phyloP scores from a whole-genome alignment of 768 basidiomycete species.

The Lactarius quietus region DNA sequence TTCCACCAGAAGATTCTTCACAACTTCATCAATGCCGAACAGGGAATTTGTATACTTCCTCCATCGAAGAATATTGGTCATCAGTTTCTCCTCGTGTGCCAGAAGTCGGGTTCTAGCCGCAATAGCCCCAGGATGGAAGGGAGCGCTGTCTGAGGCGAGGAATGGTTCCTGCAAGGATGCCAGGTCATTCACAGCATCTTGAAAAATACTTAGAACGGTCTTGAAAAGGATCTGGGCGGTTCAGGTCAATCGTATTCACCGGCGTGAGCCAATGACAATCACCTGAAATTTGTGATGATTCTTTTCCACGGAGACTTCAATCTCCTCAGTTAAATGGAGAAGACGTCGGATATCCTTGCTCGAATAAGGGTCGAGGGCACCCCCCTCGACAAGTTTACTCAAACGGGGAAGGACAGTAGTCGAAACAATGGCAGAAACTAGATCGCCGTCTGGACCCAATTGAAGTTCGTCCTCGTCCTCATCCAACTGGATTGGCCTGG shows the following conservation, averaged over 20 bases:
- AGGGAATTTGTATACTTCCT: slow-evolving; percentile 64
- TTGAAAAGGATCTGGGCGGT: slow-evolving; percentile 52
- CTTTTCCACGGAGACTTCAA: slow-evolving; percentile 68
- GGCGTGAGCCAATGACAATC: slow-evolving; percentile 20
- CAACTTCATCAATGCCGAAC: slow-evolving; percentile 52
- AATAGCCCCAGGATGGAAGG: slow-evolving; percentile 74
- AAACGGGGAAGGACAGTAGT: slow-evolving; percentile 76
- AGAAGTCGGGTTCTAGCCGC: slow-evolving; percentile 70
- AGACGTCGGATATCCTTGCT: slow-evolving; percentile 53
- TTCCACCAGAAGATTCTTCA: slow-evolving; percentile 52
- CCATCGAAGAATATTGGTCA: slow-evolving; percentile 73
- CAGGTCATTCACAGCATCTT: slow-evolving; percentile 50
- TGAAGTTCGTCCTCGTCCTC: slow-evolving; percentile 47
- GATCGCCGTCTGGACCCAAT: slow-evolving; percentile 79
- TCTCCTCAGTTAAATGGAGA: slow-evolving; percentile 74
- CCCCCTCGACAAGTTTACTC: slow-evolving; percentile 69
- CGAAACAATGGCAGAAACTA: slow-evolving; percentile 85
- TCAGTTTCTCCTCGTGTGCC: slow-evolving; percentile 61
- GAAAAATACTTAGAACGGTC: slow-evolving; percentile 49
- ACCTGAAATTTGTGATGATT: slow-evolving; percentile 66
- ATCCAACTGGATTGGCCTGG: slow-evolving; percentile 32
- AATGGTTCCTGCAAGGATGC: slow-evolving; percentile 51
- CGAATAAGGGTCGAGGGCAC: slow-evolving; percentile 82
- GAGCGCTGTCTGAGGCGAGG: slow-evolving; percentile 39
- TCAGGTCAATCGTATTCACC: neutral